phyloP scores from a whole-genome alignment of 2,329 filamentous ascomycete genomes.

The Ophiostoma piceae region DNA sequence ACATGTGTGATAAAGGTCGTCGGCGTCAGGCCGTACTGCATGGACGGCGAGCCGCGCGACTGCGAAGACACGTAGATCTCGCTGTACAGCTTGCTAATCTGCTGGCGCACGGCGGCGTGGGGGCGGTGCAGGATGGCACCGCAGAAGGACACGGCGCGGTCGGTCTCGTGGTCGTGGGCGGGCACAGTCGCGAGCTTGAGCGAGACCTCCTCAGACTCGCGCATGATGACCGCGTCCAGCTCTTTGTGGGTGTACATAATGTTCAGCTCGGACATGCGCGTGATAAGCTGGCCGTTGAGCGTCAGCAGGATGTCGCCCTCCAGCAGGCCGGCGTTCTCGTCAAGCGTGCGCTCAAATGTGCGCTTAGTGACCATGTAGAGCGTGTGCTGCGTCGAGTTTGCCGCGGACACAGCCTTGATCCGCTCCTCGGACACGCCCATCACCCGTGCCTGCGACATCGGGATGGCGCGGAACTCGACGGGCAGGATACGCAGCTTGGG shows the following conservation, averaged over 20 bases:
- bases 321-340: conserved; percentile 56
- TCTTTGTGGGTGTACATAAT: conserved; percentile 86
- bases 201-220: conserved; percentile 72
- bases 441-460: conserved; percentile 93
- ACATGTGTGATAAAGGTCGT: conserved; percentile 98
- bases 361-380: conserved; percentile 95
- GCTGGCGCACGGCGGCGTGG: conserved; percentile 92
- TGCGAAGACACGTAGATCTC: conserved; percentile 93
- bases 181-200: conserved; percentile 79
- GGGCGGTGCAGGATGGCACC: conserved; percentile 89
- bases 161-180: conserved; percentile 86
- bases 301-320: conserved; percentile 93
- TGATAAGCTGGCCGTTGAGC: conserved; percentile 86
- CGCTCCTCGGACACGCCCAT: conserved; percentile 96
- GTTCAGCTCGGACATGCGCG: conserved; percentile 85
- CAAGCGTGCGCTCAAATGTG: conserved; percentile 52
- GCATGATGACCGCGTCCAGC: conserved; percentile 79
- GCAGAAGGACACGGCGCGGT: conserved; percentile 89
- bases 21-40: conserved; percentile 85
- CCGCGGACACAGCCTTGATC: conserved; percentile 83
- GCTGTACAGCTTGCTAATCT: conserved; percentile 92
- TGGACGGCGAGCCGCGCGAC: conserved; percentile 74
- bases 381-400: conserved; percentile 89
- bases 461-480: conserved; percentile 88
- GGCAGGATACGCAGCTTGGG: conserved; percentile 86